Evolutionary conservation across 129 eudicot species (phyloP).

Genomic region (Chrysanthemum seticuspe): DNA sequence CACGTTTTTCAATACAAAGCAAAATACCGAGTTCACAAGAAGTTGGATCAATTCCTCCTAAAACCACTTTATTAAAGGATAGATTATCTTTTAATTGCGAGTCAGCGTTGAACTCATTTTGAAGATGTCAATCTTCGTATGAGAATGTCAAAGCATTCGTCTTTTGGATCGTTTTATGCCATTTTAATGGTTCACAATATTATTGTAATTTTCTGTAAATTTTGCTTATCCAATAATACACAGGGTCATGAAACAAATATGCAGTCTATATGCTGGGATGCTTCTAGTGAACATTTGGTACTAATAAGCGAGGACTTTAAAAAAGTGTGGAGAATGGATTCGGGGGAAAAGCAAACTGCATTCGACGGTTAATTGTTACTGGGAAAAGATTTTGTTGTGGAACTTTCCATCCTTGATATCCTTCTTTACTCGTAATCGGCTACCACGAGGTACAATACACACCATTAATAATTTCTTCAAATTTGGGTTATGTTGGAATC

Average conservation of each 20-base stretch:
- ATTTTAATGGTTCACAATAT: not conserved
- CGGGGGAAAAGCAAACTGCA: conserved; percentile 39
- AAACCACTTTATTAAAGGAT: too few species aligned
- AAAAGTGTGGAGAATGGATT: conserved; percentile 63
- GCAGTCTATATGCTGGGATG: conserved; percentile 58
- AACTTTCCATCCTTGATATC: conserved; percentile 55
- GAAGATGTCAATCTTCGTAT: too few species aligned
- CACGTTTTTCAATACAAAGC: too few species aligned
- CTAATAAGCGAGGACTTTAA: conserved; percentile 50
- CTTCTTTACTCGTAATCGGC: conserved; percentile 53
- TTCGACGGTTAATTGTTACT: conserved; percentile 43
- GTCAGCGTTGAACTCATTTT: too few species aligned
- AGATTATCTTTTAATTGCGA: too few species aligned
- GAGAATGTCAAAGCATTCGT: not conserved
- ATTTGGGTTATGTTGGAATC: too few species aligned
- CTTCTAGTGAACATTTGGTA: conserved; percentile 53
- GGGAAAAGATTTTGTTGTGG: conserved; percentile 53
- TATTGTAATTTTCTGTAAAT: not conserved
- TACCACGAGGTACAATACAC: conserved; percentile 44
- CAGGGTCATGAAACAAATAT: conserved; percentile 47
- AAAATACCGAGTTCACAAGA: too few species aligned
- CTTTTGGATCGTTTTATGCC: not conserved
- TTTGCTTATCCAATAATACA: not conserved
- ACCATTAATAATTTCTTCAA: too few species aligned
- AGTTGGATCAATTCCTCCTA: too few species aligned